phyloP scores from a whole-genome alignment of 148 eudicot genomes.

The Salicornia ramosissima region DNA sequence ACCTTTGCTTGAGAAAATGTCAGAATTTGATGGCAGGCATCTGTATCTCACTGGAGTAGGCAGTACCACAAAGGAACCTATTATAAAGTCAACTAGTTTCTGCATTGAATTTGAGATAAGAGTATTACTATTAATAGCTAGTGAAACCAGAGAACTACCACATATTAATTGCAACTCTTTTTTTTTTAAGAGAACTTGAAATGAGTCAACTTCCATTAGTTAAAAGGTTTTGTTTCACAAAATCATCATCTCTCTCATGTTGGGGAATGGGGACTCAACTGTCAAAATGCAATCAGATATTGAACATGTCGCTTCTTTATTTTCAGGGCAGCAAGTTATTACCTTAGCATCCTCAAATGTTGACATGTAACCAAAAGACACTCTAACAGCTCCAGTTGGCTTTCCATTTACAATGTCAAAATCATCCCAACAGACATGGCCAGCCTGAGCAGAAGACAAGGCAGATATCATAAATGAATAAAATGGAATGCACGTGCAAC shows the following conservation, averaged over 20 bases:
- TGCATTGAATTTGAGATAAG: conserved; percentile 29
- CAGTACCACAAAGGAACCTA: conserved; percentile 47
- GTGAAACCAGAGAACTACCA: not conserved
- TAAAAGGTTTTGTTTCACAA: not conserved
- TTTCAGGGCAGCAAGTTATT: conserved; percentile 8
- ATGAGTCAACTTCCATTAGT: not conserved
- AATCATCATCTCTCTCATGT: not conserved
- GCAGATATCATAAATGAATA: conserved; percentile 16
- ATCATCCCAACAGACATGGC: conserved; percentile 98
- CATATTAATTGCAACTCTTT: conserved; percentile 2
- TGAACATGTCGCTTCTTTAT: not conserved
- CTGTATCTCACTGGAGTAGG: conserved; percentile 29
- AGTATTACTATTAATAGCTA: conserved; percentile 10
- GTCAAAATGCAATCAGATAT: conserved; percentile 8
- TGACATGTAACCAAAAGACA: conserved; percentile 96
- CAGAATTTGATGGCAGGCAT: conserved; percentile 19
- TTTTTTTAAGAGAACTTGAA: not conserved
- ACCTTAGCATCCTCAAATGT: conserved; percentile 95
- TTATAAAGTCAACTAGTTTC: conserved; percentile 65
- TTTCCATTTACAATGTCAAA: conserved; percentile 77
- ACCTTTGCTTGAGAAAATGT: conserved; percentile 44
- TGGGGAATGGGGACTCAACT: not conserved
- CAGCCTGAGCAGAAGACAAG: conserved; percentile 49
- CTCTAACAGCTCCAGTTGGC: conserved; percentile 97
- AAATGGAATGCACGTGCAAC: not conserved